phyloP scores from a whole-genome alignment of 345 rosid genomes.

The Aquilaria malaccensis region DNA sequence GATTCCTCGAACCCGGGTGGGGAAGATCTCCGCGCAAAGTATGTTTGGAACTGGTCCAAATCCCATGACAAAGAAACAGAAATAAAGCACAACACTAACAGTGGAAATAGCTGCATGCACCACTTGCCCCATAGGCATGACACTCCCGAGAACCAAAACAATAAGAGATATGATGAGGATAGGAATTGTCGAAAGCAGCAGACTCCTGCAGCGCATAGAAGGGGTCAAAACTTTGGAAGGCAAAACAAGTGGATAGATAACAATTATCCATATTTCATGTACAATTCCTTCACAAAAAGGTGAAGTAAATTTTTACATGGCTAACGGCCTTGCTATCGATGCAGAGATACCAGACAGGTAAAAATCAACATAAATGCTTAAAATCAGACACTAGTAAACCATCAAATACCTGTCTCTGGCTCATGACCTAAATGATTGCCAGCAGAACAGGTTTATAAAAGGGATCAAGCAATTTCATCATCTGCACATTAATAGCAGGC shows the following conservation, averaged over 20 bases:
- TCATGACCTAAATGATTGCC: too few relatives aligned
- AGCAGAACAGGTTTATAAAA: too few relatives aligned
- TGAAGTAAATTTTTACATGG: too few relatives aligned
- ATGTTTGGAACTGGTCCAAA: conserved; percentile 95
- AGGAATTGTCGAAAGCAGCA: conserved; percentile 78
- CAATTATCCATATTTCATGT: not conserved
- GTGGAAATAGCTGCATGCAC: conserved; percentile 68
- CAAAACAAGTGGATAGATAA: not conserved
- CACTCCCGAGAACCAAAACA: conserved; percentile 50
- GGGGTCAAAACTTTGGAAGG: conserved; percentile 4
- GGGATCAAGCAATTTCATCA: too few relatives aligned
- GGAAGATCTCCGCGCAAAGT: conserved; percentile 93
- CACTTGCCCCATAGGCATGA: conserved; percentile 40
- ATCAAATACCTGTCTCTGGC: too few relatives aligned
- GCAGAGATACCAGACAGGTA: too few relatives aligned
- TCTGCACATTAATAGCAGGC: too few relatives aligned
- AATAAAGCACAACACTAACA: conserved; percentile 56
- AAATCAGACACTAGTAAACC: too few relatives aligned
- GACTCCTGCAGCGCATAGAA: conserved; percentile 45
- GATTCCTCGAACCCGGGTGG: conserved; percentile 83
- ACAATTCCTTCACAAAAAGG: not conserved
- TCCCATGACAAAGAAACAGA: conserved; percentile 97
- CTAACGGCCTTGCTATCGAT: not conserved
- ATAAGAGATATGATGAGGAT: conserved; percentile 55
- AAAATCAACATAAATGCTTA: too few relatives aligned